Evolutionary conservation across 2,329 filamentous ascomycete species (phyloP).

Genomic region (Colletotrichum lindemuthianum): DNA sequence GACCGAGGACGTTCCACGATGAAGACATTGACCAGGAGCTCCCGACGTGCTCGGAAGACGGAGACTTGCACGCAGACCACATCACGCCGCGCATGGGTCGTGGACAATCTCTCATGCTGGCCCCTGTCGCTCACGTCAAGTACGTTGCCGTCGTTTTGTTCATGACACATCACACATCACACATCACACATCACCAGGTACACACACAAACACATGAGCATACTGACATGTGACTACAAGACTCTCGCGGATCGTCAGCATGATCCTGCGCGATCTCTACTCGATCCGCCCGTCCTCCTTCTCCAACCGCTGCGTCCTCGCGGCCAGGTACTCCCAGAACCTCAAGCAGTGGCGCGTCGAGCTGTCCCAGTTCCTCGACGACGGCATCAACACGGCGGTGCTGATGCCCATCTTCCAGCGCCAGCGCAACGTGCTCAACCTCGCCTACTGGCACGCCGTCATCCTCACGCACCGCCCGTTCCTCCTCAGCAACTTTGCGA

Average conservation of each 20-base stretch:
- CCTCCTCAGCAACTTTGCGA: slow-evolving; percentile 48
- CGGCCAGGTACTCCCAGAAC: slow-evolving; percentile 43
- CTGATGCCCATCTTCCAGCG: slow-evolving; percentile 52
- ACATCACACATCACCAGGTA: neutral
- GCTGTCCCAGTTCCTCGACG: slow-evolving; percentile 50
- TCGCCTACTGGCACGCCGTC: slow-evolving; percentile 54
- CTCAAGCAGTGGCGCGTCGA: slow-evolving; percentile 48
- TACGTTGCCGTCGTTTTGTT: slow-evolving; percentile 31
- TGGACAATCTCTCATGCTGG: slow-evolving; percentile 45
- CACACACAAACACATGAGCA: neutral
- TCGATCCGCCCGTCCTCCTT: slow-evolving; percentile 47
- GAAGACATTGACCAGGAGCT: slow-evolving; percentile 73
- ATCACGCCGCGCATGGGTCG: slow-evolving; percentile 30
- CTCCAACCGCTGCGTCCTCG: slow-evolving; percentile 39
- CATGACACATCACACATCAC: neutral
- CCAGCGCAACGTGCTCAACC: slow-evolving; percentile 52
- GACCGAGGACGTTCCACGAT: slow-evolving; percentile 70
- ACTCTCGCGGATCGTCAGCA: slow-evolving; percentile 48
- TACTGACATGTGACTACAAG: slow-evolving; percentile 31
- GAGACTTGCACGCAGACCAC: slow-evolving; percentile 29
- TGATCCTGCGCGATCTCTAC: slow-evolving; percentile 48
- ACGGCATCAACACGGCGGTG: slow-evolving; percentile 46
- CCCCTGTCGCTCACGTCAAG: slow-evolving; percentile 49
- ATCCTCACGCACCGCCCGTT: slow-evolving; percentile 52
- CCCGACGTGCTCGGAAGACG: slow-evolving; percentile 64